A percentile compares a stretch with the other conserved stretches of the same genome.
Evolutionary conservation across 495 filamentous ascomycete species (phyloP).

Genomic region (Hypoxylon rickii): DNA sequence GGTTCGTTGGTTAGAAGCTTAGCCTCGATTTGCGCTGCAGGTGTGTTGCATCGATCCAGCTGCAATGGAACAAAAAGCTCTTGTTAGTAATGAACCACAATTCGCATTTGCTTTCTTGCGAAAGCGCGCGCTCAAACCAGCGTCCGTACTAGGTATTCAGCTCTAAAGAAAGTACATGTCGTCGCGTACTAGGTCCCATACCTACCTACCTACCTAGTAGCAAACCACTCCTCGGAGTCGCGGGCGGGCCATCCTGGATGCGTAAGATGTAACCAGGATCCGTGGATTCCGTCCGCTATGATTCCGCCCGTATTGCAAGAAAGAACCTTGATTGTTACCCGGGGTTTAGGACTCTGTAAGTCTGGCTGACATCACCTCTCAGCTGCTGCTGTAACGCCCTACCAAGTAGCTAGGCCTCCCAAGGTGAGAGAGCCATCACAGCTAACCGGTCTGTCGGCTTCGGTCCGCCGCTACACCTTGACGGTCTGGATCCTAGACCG

Average conservation of each 20-base stretch:
- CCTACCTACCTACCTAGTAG: no score
- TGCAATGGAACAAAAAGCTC: constrained; percentile 29
- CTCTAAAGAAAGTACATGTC: constrained; percentile 16
- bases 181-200: constrained; percentile 20
- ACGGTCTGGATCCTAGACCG: no score
- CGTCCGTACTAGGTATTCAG: constrained; percentile 21
- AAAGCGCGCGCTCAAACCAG: constrained; percentile 13
- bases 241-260: constrained; percentile 12
- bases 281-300: constrained; percentile 1
- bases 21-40: constrained; percentile 33
- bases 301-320: constrained; percentile 16
- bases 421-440: constrained; percentile 1
- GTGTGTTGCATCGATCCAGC: constrained; percentile 37
- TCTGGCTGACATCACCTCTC: constrained; percentile 32
- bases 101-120: constrained; percentile 29
- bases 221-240: constrained; percentile 17
- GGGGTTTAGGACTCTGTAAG: constrained; percentile 7
- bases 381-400: constrained; percentile 18
- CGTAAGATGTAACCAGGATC: constrained; percentile 10
- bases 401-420: constrained; percentile 24
- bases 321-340: constrained; percentile 24
- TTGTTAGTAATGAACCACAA: constrained; percentile 30
- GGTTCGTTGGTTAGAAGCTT: constrained; percentile 29
- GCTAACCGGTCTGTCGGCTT: constrained; percentile 9
- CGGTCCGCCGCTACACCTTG: no score